phyloP scores from a whole-genome alignment of 2,329 filamentous ascomycete genomes.

The Fusarium napiforme region DNA sequence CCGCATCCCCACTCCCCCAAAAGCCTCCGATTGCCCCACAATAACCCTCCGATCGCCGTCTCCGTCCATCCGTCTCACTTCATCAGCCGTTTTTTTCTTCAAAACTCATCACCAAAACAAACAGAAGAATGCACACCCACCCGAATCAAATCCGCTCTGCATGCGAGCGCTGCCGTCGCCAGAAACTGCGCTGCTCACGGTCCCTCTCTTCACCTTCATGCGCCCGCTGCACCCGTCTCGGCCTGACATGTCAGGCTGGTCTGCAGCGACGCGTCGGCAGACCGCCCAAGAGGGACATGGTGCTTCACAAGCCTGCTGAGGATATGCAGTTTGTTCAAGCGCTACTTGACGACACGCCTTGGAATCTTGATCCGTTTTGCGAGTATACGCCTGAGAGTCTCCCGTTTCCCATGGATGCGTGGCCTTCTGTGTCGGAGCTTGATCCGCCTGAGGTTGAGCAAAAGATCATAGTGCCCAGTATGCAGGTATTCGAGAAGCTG shows the following conservation, averaged over 20 bases:
- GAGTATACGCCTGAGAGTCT: slow-evolving; percentile 16
- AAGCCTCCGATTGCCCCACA: slow-evolving; percentile 36
- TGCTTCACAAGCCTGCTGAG: slow-evolving; percentile 6
- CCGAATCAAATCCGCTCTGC: slow-evolving; percentile 49
- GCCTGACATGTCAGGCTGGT: slow-evolving; percentile 44
- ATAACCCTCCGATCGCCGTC: slow-evolving; percentile 34
- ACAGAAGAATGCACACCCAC: slow-evolving; percentile 40
- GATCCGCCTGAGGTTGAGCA: slow-evolving; percentile 9
- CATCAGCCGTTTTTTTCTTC: background rate
- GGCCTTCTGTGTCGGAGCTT: slow-evolving; percentile 30
- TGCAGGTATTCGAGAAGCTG: slow-evolving; percentile 33
- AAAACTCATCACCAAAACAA: background rate
- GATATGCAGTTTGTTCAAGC: slow-evolving; percentile 32
- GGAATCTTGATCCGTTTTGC: slow-evolving; percentile 32
- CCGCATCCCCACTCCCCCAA: background rate
- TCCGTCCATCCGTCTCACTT: background rate
- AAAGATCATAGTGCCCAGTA: slow-evolving; percentile 10
- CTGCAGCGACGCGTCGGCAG: slow-evolving; percentile 48
- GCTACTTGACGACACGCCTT: slow-evolving; percentile 28
- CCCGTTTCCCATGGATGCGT: slow-evolving; percentile 36
- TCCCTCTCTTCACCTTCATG: slow-evolving; percentile 39
- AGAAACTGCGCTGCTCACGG: slow-evolving; percentile 49
- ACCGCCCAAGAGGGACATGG: slow-evolving; percentile 40
- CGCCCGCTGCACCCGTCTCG: slow-evolving; percentile 45
- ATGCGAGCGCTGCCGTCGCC: slow-evolving; percentile 49